phyloP scores from a whole-genome alignment of 331 rosid genomes.

The Spiraea crenata region DNA sequence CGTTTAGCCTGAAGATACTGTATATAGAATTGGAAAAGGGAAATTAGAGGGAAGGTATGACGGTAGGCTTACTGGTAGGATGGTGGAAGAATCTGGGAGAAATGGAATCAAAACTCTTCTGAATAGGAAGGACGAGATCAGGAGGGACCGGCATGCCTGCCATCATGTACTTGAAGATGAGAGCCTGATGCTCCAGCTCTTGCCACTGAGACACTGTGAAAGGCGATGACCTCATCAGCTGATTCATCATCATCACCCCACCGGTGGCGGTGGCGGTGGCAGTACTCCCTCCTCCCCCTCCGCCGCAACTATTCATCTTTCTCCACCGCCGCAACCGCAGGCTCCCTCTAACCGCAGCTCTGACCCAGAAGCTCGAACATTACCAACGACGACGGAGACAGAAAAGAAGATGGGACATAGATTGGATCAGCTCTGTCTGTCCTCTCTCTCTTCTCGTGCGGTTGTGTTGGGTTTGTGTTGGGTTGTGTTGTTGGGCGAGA shows the following conservation, averaged over 20 bases:
- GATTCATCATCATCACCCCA: not conserved
- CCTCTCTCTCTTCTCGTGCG: too few species aligned
- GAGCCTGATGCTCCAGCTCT: slow-evolving; percentile 74
- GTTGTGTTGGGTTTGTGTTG: too few species aligned
- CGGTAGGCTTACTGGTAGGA: slow-evolving; percentile 46
- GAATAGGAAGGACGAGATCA: slow-evolving; percentile 73
- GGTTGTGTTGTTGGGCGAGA: too few species aligned
- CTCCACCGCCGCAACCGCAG: not conserved
- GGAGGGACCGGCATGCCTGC: slow-evolving; percentile 74
- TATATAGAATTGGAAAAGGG: not conserved
- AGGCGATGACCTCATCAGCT: slow-evolving; percentile 39
- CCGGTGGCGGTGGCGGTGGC: slow-evolving; percentile 9
- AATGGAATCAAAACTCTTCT: slow-evolving; percentile 60
- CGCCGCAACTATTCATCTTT: slow-evolving; percentile 42
- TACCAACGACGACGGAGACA: slow-evolving; percentile 16
- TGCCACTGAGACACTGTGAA: slow-evolving; percentile 76
- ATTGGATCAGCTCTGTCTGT: too few species aligned
- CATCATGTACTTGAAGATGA: slow-evolving; percentile 69
- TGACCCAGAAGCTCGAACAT: slow-evolving; percentile 37
- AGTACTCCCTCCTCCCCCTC: slow-evolving; percentile 31
- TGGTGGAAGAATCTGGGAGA: slow-evolving; percentile 60
- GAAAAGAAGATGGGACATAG: too few species aligned
- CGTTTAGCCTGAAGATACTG: too few species aligned
- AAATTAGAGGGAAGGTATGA: not conserved
- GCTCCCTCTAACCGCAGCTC: too few species aligned